Evolutionary conservation across 768 basidiomycete genomes (phyloP), one percentile per base, ranked within the genome.

Genomic region (Boletus sp.): DNA sequence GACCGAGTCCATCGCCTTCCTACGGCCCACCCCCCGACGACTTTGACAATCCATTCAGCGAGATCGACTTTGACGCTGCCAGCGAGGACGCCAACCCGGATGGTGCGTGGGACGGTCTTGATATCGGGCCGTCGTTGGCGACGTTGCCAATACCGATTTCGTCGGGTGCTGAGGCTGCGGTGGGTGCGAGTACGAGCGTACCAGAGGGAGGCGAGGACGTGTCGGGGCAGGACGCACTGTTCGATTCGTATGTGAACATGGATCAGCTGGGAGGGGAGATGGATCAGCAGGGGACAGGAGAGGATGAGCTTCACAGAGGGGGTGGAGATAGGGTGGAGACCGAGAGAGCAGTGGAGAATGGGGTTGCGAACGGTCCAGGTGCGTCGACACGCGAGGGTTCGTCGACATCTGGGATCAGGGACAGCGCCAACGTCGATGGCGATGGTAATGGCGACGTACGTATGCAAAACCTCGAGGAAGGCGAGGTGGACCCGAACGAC

Each of bases 221-320:
- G 28, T 9, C 20, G 14, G 61, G 32, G 11, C 30, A 44, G 2
- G 67, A 69, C 11, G 29, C 50, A 17, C 33, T 68, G 33, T 60
- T 68, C 9, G 55, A 64, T 37, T 67, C 67, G 45, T 69, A 59
- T 50, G 28, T 69, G 40, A 65, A 69, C 24, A 54, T 67, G 57
- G 63, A 67, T 17, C 58, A 58, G 9, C 20, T 59, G 2, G 56
- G 36, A 37, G 65, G 37, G 17, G 57, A 46, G 18, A 12, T 2
- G 7, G 50, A 48, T 28, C 54, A 48, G 7, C 50, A 41, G 14
- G 50, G 5, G 33, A 28, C 29, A 20, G 29, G n/a, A 8, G 46
- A 47, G 14, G 44, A 5, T 24, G 47, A 32, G 12, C 28, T 10
- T n/a, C 36, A 3, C 14, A 39, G 8, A 7, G 50, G 35, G 47